Base-by-base conservation (phyloP, 2,329 filamentous ascomycete genomes). In the Plectosphaerella plurivora region DNA sequence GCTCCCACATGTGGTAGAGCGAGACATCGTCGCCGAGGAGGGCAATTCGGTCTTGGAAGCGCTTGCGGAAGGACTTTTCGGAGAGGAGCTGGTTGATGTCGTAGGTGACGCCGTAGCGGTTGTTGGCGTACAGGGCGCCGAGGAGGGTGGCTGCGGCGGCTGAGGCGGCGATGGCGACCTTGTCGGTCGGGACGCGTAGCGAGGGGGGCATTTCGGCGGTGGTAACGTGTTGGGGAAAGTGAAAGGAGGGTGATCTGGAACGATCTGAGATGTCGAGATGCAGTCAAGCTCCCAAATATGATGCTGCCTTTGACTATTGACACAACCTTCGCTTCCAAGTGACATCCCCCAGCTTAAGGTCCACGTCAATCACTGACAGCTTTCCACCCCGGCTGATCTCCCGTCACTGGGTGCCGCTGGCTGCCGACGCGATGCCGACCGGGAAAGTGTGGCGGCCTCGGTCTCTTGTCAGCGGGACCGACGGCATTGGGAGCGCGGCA, bases 101-200 rank as follows among this genome's bases (percentile, higher is more conserved):
- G 46, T 48, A 37, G 5, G 46, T 37, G 15, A 48, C 46, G 15
- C 46, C 46, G 14, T 48, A 48, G 33, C 46, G 33, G 15, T 18
- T 37, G 14, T 48, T 48, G 33, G 46, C 46, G 33, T 48, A 48
- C 46, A 48, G 22, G 11, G 46, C 46, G n/a, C 46, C 46, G 18
- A 48, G 6, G 16, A 48, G 33, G 14, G 46, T 48, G 15, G 46
- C 46, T 15, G 46, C 33, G 28, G 46, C 46, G 9, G 28, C 46
- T 3, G 46, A 48, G 33, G 46, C 46, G 15, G 33, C 46, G 22
- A 48, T 24, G 10, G 46, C 46, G 24, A 48, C 28, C 33, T 48
- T 36, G n/a, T 48, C 33, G 7, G 46, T 14, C 18, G 46, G 46
- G 11, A 48, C 28, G 22, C 33, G 46, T 22, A 36, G 10, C 8